Base-by-base conservation (phyloP, 805 yeast species). In the Starmerella cellae region DNA sequence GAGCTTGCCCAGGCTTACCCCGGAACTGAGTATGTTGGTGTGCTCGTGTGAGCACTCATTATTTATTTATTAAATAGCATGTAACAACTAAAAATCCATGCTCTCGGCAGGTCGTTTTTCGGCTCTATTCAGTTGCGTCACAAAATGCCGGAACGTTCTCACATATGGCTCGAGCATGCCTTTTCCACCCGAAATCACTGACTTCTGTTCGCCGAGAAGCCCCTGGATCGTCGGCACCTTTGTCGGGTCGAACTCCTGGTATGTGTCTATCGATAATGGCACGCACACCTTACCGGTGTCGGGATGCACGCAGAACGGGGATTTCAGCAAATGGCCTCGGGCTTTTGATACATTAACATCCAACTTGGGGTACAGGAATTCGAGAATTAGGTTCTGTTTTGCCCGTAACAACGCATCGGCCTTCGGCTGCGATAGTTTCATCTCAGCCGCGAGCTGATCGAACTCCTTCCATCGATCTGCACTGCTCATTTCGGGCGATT, bases 221-320 rank as follows among this genome's bases (percentile, higher is more conserved):
- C 65, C 65, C 39, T 74, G 64, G 45, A 87, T 64, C 47, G 77
- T 82, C 16, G 97, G 97, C 1, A 94, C 87, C 11, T 65, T 66
- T 49, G 71, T 70, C 2, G 96, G 96, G 53, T 79, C 75, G 56
- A 88, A 91, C 3, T 75, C 75, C 16, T 53, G 55, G 18, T 52
- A 45, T 31, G 63, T 56, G 3, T 48, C 56, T 0, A 61, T 47
- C 40, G 60, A 64, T 36, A 70, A 58, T 0, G 97, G 95, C 6
- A 91, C 95, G 73, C 97, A 91, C 3, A 91, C 82, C 54, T 82
- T 80, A 6, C 95, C 95, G 0, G 98, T 91, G 2, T 84, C 78
- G 2, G 98, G 98, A 60, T 91, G 98, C 34, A 91, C 77, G 65
- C 97, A 88, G 60, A 91, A 91, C 16, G 98, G 98, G 1, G 96